Conservation (phyloP, 345 rosid genomes). For the Aurinia saxatilis region DNA sequence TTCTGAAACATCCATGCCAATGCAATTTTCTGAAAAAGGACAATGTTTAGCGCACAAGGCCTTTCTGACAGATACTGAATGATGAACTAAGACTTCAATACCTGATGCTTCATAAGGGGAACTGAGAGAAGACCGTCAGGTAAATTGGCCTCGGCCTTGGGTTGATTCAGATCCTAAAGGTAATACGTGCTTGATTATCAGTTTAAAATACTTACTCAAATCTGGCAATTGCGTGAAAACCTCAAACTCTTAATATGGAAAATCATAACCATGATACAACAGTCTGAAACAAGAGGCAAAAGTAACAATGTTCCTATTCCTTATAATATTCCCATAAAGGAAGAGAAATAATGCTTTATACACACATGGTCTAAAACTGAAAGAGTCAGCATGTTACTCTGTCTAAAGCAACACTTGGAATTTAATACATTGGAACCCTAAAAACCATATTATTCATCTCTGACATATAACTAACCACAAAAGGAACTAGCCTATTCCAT, state of each 20-base stretch:
- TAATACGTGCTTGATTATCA: neutral
- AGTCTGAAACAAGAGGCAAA: neutral
- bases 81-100: slow-evolving; percentile 24
- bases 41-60: slow-evolving; percentile 11
- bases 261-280: neutral
- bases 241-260: neutral
- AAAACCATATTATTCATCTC: neutral
- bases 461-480: neutral
- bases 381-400: neutral
- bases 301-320: neutral
- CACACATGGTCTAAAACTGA: slow-evolving; percentile 1
- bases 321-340: neutral
- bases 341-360: neutral
- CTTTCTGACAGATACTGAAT: slow-evolving; percentile 3
- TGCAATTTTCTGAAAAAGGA: slow-evolving; percentile 77
- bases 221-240: neutral
- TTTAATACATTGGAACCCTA: neutral
- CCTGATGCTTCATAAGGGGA: slow-evolving; percentile 92
- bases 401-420: neutral
- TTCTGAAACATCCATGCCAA: slow-evolving; percentile 95
- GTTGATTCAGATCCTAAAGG: slow-evolving; percentile 81
- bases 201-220: slow-evolving; percentile 7
- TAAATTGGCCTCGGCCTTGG: slow-evolving; percentile 55
- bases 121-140: slow-evolving; percentile 86
- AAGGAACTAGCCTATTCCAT: neutral